Percentiles rank a stretch among this genome's conserved stretches.
These are phyloP conservation scores for Aspergillus taichungensis DNA, from an alignment of 495 filamentous ascomycete species.

Conservation along the genomic window DNA sequence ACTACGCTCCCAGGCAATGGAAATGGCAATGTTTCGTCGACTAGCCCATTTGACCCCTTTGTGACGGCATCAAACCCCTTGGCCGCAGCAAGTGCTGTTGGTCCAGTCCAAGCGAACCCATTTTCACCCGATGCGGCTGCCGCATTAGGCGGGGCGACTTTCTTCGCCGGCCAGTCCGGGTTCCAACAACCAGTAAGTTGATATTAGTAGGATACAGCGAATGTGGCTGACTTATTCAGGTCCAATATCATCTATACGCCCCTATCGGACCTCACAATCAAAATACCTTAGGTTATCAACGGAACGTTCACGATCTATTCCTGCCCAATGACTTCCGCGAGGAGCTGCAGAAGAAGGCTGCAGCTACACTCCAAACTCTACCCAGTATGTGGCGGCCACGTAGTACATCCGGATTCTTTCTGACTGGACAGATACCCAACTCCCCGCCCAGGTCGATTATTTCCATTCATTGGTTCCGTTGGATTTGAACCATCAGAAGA, in stretches of 20 bases:
- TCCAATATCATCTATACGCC: constrained; percentile 89
- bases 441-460: constrained; percentile 67
- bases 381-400: constrained; percentile 49
- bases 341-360: constrained; percentile 80
- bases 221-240: constrained; percentile 25
- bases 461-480: constrained; percentile 90
- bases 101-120: constrained; percentile 50
- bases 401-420: too few relatives aligned
- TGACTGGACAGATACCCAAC: constrained; percentile 45
- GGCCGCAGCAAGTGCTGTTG: constrained; percentile 39
- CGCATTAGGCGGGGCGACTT: constrained; percentile 41
- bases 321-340: constrained; percentile 76
- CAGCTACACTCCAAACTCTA: constrained; percentile 74
- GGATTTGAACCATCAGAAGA: constrained; percentile 72
- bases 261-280: constrained; percentile 75
- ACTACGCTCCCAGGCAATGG: constrained; percentile 35
- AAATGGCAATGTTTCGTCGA: constrained; percentile 22
- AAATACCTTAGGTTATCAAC: constrained; percentile 71
- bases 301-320: constrained; percentile 81
- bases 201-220: too few relatives aligned
- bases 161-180: constrained; percentile 44
- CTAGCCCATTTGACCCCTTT: constrained; percentile 51
- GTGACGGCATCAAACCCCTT: constrained; percentile 45
- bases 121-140: constrained; percentile 54
- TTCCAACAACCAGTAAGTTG: constrained; percentile 60